Conservation (phyloP, 2,329 filamentous ascomycete genomes). For the Colletotrichum lindemuthianum region DNA sequence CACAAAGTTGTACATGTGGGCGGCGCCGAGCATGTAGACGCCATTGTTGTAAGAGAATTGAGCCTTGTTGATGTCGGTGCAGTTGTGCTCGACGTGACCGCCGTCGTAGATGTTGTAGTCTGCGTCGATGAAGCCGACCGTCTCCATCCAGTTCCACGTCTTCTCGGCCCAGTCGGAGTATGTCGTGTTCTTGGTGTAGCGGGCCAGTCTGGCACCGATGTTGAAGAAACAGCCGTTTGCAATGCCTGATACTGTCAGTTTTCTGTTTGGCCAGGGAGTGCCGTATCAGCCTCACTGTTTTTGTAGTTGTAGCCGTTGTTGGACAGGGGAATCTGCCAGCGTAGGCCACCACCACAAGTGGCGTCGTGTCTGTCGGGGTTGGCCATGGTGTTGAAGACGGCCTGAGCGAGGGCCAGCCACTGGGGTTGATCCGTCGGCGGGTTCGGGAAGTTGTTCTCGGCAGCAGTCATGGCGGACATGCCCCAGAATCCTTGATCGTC, state of each 20-base stretch:
- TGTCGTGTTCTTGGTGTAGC: conserved; percentile 74
- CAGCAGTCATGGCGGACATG: conserved; percentile 73
- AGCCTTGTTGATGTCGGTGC: conserved; percentile 62
- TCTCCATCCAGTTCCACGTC: conserved; percentile 69
- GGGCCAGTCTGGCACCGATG: conserved; percentile 73
- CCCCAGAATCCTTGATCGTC: conserved; percentile 80
- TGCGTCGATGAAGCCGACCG: conserved; percentile 67
- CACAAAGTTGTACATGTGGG: conserved; percentile 71
- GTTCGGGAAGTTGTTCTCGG: conserved; percentile 71
- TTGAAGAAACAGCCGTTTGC: conserved; percentile 74
- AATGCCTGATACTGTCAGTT: conserved; percentile 52
- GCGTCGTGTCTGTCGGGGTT: conserved; percentile 70
- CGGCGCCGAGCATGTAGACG: conserved; percentile 66
- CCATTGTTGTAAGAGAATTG: conserved; percentile 72
- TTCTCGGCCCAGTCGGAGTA: conserved; percentile 72
- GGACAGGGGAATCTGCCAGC: conserved; percentile 81
- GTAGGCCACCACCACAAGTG: conserved; percentile 75
- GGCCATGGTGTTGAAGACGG: conserved; percentile 73
- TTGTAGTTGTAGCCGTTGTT: conserved; percentile 84
- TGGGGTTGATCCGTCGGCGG: conserved; percentile 63
- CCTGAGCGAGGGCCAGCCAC: conserved; percentile 74
- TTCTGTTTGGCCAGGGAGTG: neutral
- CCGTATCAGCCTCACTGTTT: conserved; percentile 54
- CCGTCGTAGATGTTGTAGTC: conserved; percentile 71
- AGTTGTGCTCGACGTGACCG: conserved; percentile 61